phyloP scores from a whole-genome alignment of 495 filamentous ascomycete species.

The Aspergillus egyptiacus region DNA sequence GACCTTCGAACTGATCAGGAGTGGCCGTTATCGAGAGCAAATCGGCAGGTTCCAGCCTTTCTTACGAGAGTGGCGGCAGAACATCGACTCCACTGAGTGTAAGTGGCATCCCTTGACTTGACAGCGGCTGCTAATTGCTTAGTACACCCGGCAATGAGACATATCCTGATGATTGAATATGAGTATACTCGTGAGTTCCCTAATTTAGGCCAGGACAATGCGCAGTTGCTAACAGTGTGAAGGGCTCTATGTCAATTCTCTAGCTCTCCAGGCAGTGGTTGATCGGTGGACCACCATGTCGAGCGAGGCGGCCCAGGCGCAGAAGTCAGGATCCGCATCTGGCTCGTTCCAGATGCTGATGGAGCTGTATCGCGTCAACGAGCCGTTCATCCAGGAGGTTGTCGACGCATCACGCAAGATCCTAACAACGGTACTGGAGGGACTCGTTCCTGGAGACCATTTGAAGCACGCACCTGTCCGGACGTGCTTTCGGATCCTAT shows the following conservation, averaged over 20 bases:
- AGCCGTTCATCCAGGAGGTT: constrained; percentile 81
- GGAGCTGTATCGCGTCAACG: constrained; percentile 50
- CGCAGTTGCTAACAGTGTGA: constrained; percentile 11
- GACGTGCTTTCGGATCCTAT: constrained; percentile 91
- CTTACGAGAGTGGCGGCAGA: constrained; percentile 64
- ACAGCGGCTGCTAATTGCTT: neutral
- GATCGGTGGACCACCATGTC: constrained; percentile 78
- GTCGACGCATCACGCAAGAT: constrained; percentile 82
- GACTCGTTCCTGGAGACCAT: constrained; percentile 72
- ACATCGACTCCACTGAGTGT: constrained; percentile 61
- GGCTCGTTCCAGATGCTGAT: constrained; percentile 48
- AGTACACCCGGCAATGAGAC: constrained; percentile 71
- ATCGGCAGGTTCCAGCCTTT: constrained; percentile 78
- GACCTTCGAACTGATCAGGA: constrained; percentile 80
- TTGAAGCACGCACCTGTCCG: constrained; percentile 89
- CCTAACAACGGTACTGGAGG: constrained; percentile 74
- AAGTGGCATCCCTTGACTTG: constrained; percentile 14
- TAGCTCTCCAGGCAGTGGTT: constrained; percentile 89
- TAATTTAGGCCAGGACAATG: neutral
- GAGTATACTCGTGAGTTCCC: constrained; percentile 65
- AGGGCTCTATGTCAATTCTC: constrained; percentile 80
- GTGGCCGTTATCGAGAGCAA: constrained; percentile 68
- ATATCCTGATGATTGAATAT: constrained; percentile 85
- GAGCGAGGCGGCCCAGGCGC: constrained; percentile 47
- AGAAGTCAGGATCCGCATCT: constrained; percentile 37